Conservation (phyloP, 1,139 yeast species). For the Candida sp. region DNA sequence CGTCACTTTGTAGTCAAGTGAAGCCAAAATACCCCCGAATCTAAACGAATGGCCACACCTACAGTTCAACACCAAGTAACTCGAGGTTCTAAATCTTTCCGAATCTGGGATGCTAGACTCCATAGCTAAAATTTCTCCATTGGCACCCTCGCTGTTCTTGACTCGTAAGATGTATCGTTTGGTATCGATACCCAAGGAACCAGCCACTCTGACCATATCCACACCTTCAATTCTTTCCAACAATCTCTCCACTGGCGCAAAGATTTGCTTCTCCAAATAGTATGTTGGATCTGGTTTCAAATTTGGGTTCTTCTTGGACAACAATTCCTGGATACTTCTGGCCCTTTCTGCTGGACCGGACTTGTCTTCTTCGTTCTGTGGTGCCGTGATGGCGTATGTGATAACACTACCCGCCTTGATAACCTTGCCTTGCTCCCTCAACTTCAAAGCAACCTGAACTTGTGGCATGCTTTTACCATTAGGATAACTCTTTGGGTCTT, state of each 20-base stretch:
- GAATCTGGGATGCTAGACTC: slow-evolving; percentile 83
- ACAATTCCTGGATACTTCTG: slow-evolving; percentile 73
- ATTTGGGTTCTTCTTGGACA: slow-evolving; percentile 45
- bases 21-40: slow-evolving; percentile 76
- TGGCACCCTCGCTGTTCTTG: slow-evolving; percentile 33
- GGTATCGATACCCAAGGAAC: slow-evolving; percentile 77
- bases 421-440: slow-evolving; percentile 80
- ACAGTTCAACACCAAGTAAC: slow-evolving; percentile 61
- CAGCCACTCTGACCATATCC: slow-evolving; percentile 80
- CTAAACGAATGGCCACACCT: slow-evolving; percentile 63
- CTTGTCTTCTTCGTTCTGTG: slow-evolving; percentile 37
- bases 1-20: slow-evolving; percentile 60
- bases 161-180: slow-evolving; percentile 60
- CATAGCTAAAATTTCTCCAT: slow-evolving; percentile 67
- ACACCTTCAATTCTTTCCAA: slow-evolving; percentile 87
- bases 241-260: slow-evolving; percentile 90
- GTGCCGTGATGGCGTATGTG: slow-evolving; percentile 75
- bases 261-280: slow-evolving; percentile 87
- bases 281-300: slow-evolving; percentile 76
- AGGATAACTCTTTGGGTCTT: slow-evolving; percentile 76
- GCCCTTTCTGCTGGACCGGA: slow-evolving; percentile 74
- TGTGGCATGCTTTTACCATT: slow-evolving; percentile 89
- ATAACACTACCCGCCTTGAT: slow-evolving; percentile 91
- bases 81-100: slow-evolving; percentile 77
- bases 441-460: slow-evolving; percentile 88